Conservation (phyloP, 2,329 filamentous ascomycete species). For the Trichoderma koningii region DNA sequence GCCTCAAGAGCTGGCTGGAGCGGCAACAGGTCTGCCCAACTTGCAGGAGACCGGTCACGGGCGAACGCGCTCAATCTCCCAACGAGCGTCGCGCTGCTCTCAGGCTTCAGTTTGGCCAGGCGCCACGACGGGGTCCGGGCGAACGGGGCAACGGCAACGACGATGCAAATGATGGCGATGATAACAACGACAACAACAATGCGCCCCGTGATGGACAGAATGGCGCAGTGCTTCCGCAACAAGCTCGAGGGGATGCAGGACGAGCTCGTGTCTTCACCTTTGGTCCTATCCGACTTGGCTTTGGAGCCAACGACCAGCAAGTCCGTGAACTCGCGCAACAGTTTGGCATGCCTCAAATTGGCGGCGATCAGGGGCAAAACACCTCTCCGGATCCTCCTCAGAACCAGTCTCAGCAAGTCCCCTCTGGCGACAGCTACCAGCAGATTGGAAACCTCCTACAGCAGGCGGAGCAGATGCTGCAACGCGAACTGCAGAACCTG, state of each 20-base stretch:
- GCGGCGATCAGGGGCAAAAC: constrained; percentile 31
- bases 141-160: constrained; percentile 32
- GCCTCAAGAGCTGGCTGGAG: constrained; percentile 95
- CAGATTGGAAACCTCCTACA: constrained; percentile 62
- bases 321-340: constrained; percentile 68
- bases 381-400: constrained; percentile 30
- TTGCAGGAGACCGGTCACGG: constrained; percentile 75
- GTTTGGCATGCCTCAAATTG: constrained; percentile 51
- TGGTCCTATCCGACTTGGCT: constrained; percentile 73
- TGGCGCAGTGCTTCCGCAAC: constrained; percentile 30
- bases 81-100: constrained; percentile 36
- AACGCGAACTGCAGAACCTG: constrained; percentile 65
- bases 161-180: constrained; percentile 7
- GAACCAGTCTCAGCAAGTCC: constrained; percentile 29
- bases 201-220: constrained; percentile 28
- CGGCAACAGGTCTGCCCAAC: constrained; percentile 96
- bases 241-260: constrained; percentile 32
- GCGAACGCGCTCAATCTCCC: constrained; percentile 35
- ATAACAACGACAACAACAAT: constrained; percentile 25
- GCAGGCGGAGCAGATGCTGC: constrained; percentile 68
- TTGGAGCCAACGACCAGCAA: constrained; percentile 70
- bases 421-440: constrained; percentile 39
- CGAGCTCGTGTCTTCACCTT: constrained; percentile 67
- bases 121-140: constrained; percentile 29
- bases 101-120: constrained; percentile 38